Evolutionary conservation across 768 basidiomycete species (phyloP).

Genomic region (Podaxis sp.): DNA sequence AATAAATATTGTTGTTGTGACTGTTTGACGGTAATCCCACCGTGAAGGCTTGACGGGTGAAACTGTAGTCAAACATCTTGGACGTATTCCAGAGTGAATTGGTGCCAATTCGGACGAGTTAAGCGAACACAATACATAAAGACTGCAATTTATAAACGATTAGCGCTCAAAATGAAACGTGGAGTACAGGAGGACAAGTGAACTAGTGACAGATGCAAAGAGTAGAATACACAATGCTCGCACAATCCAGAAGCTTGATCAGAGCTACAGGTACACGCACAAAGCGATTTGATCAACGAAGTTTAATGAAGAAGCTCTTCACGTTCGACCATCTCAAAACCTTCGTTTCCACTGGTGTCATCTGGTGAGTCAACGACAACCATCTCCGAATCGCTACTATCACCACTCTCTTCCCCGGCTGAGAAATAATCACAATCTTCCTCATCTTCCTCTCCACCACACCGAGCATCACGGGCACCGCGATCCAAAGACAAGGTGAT

Average conservation of each 20-base stretch:
- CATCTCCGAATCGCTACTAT: neutral
- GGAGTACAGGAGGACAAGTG: too few species aligned
- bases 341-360: neutral
- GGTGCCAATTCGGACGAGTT: too few species aligned
- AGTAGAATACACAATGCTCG: too few species aligned
- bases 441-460: neutral
- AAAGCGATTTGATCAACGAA: neutral
- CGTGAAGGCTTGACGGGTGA: too few species aligned
- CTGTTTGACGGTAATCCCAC: neutral
- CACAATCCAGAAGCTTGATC: too few species aligned
- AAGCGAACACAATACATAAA: too few species aligned
- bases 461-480: neutral
- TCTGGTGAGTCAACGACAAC: neutral
- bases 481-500: too few species aligned
- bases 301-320: neutral
- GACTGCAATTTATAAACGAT: too few species aligned
- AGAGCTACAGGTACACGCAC: neutral
- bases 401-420: constrained; percentile 8
- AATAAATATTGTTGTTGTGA: neutral
- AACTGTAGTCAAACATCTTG: too few species aligned
- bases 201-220: too few species aligned
- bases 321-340: neutral
- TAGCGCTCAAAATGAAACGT: too few species aligned
- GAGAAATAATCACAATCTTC: neutral
- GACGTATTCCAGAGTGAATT: too few species aligned